Conservation (phyloP, 371 early-diverging fungal species). For the Mortierella sp. region DNA sequence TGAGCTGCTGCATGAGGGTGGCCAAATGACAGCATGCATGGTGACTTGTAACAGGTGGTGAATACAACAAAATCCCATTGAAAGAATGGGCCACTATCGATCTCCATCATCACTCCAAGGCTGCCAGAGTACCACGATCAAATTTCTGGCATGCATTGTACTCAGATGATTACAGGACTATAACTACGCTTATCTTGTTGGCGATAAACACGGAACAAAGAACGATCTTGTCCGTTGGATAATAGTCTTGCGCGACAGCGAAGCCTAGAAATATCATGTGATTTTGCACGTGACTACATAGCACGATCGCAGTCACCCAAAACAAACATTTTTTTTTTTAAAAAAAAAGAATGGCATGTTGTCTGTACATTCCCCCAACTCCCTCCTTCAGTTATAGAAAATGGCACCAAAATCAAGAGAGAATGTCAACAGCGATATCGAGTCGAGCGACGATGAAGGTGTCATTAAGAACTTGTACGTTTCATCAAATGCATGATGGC, state of each 20-base stretch:
- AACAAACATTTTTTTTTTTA: not conserved
- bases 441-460: conserved; percentile 47
- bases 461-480: conserved; percentile 51
- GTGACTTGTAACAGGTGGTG: not conserved
- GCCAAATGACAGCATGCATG: not conserved
- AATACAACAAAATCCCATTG: not conserved
- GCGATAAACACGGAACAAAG: too few species aligned
- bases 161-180: not conserved
- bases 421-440: conserved; percentile 36
- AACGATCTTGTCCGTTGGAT: too few species aligned
- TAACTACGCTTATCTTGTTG: too few species aligned
- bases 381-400: conserved; percentile 6
- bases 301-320: not conserved
- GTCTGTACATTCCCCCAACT: not conserved
- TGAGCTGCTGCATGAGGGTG: not conserved
- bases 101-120: not conserved
- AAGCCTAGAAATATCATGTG: too few species aligned
- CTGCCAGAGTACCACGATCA: not conserved
- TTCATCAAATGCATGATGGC: not conserved
- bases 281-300: not conserved
- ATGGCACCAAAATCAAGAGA: conserved; percentile 48
- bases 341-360: too few species aligned
- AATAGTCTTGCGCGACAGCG: too few species aligned
- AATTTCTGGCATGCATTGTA: not conserved
- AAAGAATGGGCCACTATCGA: not conserved